These are phyloP conservation scores for Russula abietina DNA, from an alignment of 768 basidiomycete species.

Conservation along the genomic window DNA sequence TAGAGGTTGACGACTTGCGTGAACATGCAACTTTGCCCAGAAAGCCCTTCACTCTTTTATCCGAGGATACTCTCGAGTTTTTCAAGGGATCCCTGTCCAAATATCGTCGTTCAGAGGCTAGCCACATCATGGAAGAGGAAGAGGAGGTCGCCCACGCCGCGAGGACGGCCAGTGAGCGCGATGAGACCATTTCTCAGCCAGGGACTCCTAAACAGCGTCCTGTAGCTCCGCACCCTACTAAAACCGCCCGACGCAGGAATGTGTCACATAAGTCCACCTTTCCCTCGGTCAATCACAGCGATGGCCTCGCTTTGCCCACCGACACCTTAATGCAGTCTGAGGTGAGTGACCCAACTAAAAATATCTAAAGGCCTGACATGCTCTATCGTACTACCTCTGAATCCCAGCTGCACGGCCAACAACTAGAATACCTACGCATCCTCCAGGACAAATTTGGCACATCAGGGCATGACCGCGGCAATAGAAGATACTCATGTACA, in stretches of 20 bases:
- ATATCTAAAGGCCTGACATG: not conserved
- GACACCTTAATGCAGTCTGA: not conserved
- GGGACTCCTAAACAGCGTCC: not conserved
- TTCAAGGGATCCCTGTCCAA: not conserved
- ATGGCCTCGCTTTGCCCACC: not conserved
- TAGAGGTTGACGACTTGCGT: slow-evolving; percentile 82
- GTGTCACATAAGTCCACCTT: not conserved
- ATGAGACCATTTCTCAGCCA: not conserved
- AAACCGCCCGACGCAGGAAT: not conserved
- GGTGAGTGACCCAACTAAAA: not conserved
- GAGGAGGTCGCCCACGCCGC: not conserved
- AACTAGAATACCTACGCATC: not conserved
- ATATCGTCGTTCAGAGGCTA: not conserved
- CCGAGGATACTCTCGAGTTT: not conserved
- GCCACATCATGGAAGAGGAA: not conserved
- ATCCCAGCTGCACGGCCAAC: not conserved
- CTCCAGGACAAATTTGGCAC: not conserved
- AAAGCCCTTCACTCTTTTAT: not conserved
- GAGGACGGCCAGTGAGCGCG: not conserved
- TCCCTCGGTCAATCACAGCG: not conserved
- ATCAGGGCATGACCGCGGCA: not conserved
- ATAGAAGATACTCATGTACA: not conserved
- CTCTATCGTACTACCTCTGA: not conserved
- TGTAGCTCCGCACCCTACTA: not conserved
- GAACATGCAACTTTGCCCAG: not conserved